Conservation (phyloP, 2,329 filamentous ascomycete species). For the Cladosporium sp. region DNA sequence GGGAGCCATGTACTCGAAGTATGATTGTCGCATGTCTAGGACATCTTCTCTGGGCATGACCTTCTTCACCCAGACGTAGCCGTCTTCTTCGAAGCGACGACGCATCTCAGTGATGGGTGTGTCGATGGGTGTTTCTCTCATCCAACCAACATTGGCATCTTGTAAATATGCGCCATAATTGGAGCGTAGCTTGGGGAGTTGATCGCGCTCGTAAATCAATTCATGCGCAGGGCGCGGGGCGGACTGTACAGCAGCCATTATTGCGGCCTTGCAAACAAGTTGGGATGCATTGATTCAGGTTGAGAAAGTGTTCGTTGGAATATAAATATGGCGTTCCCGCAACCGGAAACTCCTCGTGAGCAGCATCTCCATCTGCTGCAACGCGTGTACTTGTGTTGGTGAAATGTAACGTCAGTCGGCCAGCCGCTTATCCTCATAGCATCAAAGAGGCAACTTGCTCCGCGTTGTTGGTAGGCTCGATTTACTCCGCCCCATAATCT, state of each 20-base stretch:
- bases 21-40: conserved; percentile 36
- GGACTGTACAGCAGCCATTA: conserved; percentile 18
- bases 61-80: conserved; percentile 42
- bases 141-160: conserved; percentile 28
- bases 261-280: background rate
- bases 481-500: too few relatives aligned
- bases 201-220: conserved; percentile 20
- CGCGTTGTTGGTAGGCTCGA: too few relatives aligned
- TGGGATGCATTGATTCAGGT: background rate
- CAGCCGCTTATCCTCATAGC: too few relatives aligned
- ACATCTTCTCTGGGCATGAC: conserved; percentile 42
- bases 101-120: conserved; percentile 38
- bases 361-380: background rate
- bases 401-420: too few relatives aligned
- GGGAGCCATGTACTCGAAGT: conserved; percentile 37
- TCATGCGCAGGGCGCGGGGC: conserved; percentile 23
- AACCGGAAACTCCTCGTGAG: background rate
- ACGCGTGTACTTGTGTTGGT: too few relatives aligned
- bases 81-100: conserved; percentile 35
- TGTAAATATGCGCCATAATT: conserved; percentile 28
- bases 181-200: conserved; percentile 26
- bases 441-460: too few relatives aligned
- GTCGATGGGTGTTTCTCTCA: conserved; percentile 30
- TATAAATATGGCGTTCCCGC: background rate
- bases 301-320: background rate